Evolutionary conservation across 768 basidiomycete species (phyloP), one percentile per base, ranked within the genome.

Genomic region (Neoboletus subvelutipes): DNA sequence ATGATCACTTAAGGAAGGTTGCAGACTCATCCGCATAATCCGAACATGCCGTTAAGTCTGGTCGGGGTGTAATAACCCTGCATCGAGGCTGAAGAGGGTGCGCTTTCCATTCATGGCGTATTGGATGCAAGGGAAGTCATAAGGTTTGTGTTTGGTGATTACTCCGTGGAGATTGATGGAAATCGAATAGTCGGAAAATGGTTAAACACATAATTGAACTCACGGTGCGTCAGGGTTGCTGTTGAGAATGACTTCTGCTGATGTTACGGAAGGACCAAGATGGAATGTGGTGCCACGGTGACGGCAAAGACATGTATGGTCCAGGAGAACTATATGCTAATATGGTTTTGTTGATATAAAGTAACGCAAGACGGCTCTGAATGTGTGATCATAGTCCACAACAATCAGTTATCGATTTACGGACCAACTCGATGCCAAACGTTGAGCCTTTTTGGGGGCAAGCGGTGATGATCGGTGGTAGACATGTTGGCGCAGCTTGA

Each of bases 391-490:
- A 67, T 33, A 80, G 54, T 36, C 77, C 81, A 73, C 87, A 88
- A 17, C 81, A 86, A 39, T 85, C 79, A 11, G 73, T 69, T 20
- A 90, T 85, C 62, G 82, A 87, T 64, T 71, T 68, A 64, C 86
- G 77, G 24, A 87, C 70, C 26, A 76, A 70, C 26, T 83, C 81
- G 11, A 88, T 76, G 0, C 88, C 88, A 63, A 83, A 81, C 2
- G 75, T 71, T 0, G 77, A 76, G 73, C 80, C 83, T 77, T 54
- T 74, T 66, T 20, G 76, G 67, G 56, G 82, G 77, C 63, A 71
- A 20, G 69, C 67, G 4, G 86, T 86, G 56, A 90, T 67, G 48
- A 90, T 82, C 0, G 86, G 83, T 0, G 84, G 82, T 47, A 90
- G 71, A 65, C 87, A 90, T 4, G 84, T 77, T 7, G 88, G 85